Evolutionary conservation across 2,329 filamentous ascomycete genomes (phyloP), one percentile per base, ranked within the genome.

Genomic region (Botrytis porri): DNA sequence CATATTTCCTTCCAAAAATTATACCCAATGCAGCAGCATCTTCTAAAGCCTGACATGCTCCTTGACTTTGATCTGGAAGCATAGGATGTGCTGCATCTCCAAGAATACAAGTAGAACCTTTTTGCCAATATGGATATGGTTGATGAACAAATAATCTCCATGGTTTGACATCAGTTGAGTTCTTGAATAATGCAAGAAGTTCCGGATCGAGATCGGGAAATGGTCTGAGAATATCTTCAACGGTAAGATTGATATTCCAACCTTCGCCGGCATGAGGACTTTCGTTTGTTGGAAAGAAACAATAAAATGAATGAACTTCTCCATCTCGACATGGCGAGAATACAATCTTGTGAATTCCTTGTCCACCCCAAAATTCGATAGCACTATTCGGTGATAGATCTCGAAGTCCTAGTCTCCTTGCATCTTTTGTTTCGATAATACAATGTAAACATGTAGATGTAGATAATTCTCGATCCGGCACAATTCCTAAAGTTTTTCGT

Each of bases 11-110:
- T 51, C 70, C 70, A 73, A 83, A 82, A 32, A 82, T 75, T 5
- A 82, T 74, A 1, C 81, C 81, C 6, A 83, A 70, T 0, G 79
- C 80, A 0, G 78, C 82, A 1, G 82, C 82, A 73, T 83, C 82
- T 74, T 83, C 82, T 39, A 83, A 80, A 1, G 82, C 82, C 78
- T 81, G 80, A 67, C 81, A 82, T 25, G 89, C 89, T 2, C 90
- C 90, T 79, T 92, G 90, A 71, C 87, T 89, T 79, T 92, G 90
- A 76, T 92, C 86, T 1, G 89, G 89, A 86, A 91, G 88, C 87
- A 90, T 90, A 2, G 89, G 89, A 77, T 92, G 90, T 2, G 85
- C 89, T 16, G 90, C 90, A 77, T 92, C 90, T 7, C 90, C 90
- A 18, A 92, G 79, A 0, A 92, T 81, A 67, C 87, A 89, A 1